Evolutionary conservation across 768 basidiomycete species (phyloP).

Genomic region (Rhizopogon roseolus): DNA sequence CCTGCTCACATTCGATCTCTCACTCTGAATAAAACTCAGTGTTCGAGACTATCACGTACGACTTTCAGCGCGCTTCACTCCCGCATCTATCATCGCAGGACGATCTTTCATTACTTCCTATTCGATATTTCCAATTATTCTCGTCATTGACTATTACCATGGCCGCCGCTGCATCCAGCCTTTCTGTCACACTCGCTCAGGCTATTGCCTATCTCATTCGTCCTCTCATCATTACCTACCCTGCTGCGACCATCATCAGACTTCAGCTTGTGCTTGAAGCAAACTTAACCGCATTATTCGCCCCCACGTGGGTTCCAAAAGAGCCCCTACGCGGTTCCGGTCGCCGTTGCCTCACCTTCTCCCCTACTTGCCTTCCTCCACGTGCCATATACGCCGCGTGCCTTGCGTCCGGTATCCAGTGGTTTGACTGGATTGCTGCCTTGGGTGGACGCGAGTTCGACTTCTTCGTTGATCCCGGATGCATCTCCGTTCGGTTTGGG

Average conservation of each 20-base stretch:
- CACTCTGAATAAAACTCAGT: slow-evolving; percentile 20
- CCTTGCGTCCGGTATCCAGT: slow-evolving; percentile 63
- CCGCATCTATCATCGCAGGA: slow-evolving; percentile 25
- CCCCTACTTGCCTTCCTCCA: slow-evolving; percentile 65
- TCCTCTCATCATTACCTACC: slow-evolving; percentile 52
- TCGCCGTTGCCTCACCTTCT: slow-evolving; percentile 70
- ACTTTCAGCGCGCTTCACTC: slow-evolving; percentile 18
- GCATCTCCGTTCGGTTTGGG: slow-evolving; percentile 62
- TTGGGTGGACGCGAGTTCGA: slow-evolving; percentile 72
- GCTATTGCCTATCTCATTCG: slow-evolving; percentile 71
- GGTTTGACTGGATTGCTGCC: slow-evolving; percentile 75
- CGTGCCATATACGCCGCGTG: slow-evolving; percentile 69
- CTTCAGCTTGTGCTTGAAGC: slow-evolving; percentile 70
- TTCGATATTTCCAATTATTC: slow-evolving; percentile 3
- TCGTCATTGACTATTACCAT: slow-evolving; percentile 7
- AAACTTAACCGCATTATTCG: slow-evolving; percentile 66
- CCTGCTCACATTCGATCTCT: slow-evolving; percentile 14
- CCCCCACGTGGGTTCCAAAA: slow-evolving; percentile 57
- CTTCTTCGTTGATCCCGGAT: slow-evolving; percentile 77
- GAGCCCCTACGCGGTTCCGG: slow-evolving; percentile 67
- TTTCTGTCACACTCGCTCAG: slow-evolving; percentile 68
- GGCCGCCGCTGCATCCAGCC: slow-evolving; percentile 38
- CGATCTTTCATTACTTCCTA: slow-evolving; percentile 18
- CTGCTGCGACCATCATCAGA: slow-evolving; percentile 59
- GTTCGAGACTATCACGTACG: slow-evolving; percentile 13